Evolutionary conservation across 1,284 basidiomycete genomes (phyloP), one percentile per base, ranked within the genome.

Genomic region (Rhizopogon parksii): DNA sequence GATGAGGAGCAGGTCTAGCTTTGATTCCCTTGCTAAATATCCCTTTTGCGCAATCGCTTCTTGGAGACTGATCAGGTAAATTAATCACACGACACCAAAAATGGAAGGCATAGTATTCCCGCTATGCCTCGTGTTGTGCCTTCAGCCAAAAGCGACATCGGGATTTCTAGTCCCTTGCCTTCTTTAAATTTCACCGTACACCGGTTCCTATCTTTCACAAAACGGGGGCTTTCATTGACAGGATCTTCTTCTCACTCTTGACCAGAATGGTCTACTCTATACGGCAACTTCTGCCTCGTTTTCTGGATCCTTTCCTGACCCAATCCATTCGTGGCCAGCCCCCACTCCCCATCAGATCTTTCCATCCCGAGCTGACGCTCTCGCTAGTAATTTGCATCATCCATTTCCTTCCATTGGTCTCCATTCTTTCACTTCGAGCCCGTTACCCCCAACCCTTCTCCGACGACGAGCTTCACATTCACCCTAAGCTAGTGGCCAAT

Each of bases 21-120:
- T 52, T 57, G 65, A 59, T 63, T 49, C 67, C 57, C 58, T 50
- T 32, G 30, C 61, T 69, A 69, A 66, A 69, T 67, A 67, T 60
- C 46, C 30, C 47, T 54, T 53, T 54, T 38, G 19, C 46, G 43
- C 24, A 21, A 45, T 40, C 17, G 39, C 34, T 15, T 32, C 14
- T 35, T 43, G 32, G 36, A 47, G 24, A 39, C 56, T 38, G 46
- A 63, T 66, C 54, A 55, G 51, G 66, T 0, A 0, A 2, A 32
- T 0, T 0, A 6, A 36, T 64, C 64, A 0, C 59, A 49, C 53
- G n/a, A 6, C 7, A 0, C 39, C 47, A 30, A 3, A 57, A 47
- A 48, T 40, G 57, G 58, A 15, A 66, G 52, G 55, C 51, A 37
- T 36, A 52, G 60, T 46, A 61, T 60, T 64, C 58, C 42, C 36